Conservation (phyloP, 1,284 basidiomycete species). For the Volvariella volvacea region DNA sequence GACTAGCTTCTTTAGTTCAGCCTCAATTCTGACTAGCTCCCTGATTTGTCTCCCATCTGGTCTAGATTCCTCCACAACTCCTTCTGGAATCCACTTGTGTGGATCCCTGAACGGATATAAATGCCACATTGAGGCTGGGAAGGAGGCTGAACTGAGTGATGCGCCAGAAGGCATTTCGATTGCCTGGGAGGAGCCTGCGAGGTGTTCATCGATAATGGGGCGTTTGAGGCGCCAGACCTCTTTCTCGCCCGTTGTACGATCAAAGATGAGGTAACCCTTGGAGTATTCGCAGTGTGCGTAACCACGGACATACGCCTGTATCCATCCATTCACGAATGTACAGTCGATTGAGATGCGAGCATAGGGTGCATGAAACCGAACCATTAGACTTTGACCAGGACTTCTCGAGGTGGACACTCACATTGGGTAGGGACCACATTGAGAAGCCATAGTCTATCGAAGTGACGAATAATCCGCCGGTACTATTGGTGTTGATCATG, state of each 20-base stretch:
- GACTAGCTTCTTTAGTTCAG: not conserved
- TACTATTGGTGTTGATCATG: constrained; percentile 46
- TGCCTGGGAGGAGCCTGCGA: too few species aligned
- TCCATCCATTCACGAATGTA: not conserved
- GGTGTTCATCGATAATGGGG: not conserved
- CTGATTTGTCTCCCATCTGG: constrained; percentile 31
- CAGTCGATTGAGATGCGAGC: too few species aligned
- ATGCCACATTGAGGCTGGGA: too few species aligned
- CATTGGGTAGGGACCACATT: constrained; percentile 53
- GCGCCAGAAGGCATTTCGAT: too few species aligned
- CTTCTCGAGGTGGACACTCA: constrained; percentile 15
- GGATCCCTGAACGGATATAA: too few species aligned
- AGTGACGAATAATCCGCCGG: constrained; percentile 49
- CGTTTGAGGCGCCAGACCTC: constrained; percentile 58
- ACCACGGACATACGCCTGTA: constrained; percentile 42
- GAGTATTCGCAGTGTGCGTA: constrained; percentile 71
- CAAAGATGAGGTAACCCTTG: constrained; percentile 65
- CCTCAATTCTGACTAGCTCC: constrained; percentile 10
- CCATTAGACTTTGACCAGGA: not conserved
- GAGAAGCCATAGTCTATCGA: constrained; percentile 31
- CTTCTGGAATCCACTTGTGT: too few species aligned
- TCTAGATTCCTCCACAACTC: constrained; percentile 17
- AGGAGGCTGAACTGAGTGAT: too few species aligned
- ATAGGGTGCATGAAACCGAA: too few species aligned
- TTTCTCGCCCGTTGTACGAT: constrained; percentile 45